Evolutionary conservation across 164 flowering plant genomes (phyloP), one percentile per base, ranked within the genome.

Genomic region (Berberis thunbergii): DNA sequence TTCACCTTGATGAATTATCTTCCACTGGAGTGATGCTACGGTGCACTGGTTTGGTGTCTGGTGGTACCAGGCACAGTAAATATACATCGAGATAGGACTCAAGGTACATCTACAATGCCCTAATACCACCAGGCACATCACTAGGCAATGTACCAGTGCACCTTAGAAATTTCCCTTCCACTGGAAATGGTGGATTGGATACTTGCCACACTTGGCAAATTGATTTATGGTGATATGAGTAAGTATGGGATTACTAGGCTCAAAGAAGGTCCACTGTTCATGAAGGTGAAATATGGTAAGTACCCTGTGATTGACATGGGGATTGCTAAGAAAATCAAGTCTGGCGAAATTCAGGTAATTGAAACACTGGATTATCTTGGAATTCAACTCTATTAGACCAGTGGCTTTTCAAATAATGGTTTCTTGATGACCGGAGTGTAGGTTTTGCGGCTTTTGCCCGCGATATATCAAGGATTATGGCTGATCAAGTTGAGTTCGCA

Each of bases 401-500:
- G 2, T 4, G 9, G 9, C 1, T 39, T 5, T 56, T 56, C 6
- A 38, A 56, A 7, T 40, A 38, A 38, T 1, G 9, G 7, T 4
- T 56, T 38, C 3, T 38, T 56, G 8, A 56, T 13, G 7, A 3
- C 6, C 38, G 57, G 12, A 12, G 5, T 54, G 7, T 54, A 4
- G 7, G 7, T 5, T 54, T 54, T 54, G 6, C 6, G 13, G 59
- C 41, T 87, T 1, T 69, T 87, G 72, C 84, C 91, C 0, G 71
- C 75, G 40, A 64, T 84, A 26, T 26, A 12, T 43, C 49, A 56
- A 69, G 73, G 57, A 65, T 88, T 43, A 75, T 45, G 50, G 82
- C 81, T 11, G 73, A 70, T 3, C 70, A 76, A 0, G 81, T 81
- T 6, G 10, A 57, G 4, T 81, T 88, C 41, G 67, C 74, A 57